Conservation (phyloP, 225 moss, liverwort and hornwort species). For the Pleurozium schreberi region DNA sequence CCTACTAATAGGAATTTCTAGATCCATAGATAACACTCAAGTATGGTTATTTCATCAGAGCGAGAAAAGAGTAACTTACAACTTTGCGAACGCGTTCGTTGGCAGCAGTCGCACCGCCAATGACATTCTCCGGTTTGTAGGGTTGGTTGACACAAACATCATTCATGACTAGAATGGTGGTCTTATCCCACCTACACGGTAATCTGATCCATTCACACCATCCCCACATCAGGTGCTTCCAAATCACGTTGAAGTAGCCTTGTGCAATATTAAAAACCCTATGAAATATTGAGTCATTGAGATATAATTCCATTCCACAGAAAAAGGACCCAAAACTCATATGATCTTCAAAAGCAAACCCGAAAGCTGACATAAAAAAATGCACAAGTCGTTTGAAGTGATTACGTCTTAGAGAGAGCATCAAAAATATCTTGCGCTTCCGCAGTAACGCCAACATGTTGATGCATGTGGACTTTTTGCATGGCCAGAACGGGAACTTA, state of each 20-base stretch:
- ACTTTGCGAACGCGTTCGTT: constrained; percentile 99
- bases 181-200: constrained; percentile 97
- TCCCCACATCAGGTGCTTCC: neutral
- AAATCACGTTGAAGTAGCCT: neutral
- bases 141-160: constrained; percentile 88
- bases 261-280: neutral
- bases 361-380: neutral
- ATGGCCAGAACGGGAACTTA: neutral
- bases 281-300: neutral
- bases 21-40: neutral
- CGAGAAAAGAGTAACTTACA: constrained; percentile 39
- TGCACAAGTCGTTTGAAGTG: neutral
- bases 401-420: constrained; percentile 95
- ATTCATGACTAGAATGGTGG: constrained; percentile 86
- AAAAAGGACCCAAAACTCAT: neutral
- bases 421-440: constrained; percentile 99
- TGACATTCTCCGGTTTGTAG: constrained; percentile 84
- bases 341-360: neutral
- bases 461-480: no score
- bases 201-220: constrained; percentile 49
- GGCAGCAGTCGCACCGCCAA: constrained; percentile 82
- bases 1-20: neutral
- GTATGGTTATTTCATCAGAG: neutral
- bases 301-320: neutral
- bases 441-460: constrained; percentile 83